Evolutionary conservation across 768 basidiomycete genomes (phyloP).

Genomic region (Amylocystis lapponica): DNA sequence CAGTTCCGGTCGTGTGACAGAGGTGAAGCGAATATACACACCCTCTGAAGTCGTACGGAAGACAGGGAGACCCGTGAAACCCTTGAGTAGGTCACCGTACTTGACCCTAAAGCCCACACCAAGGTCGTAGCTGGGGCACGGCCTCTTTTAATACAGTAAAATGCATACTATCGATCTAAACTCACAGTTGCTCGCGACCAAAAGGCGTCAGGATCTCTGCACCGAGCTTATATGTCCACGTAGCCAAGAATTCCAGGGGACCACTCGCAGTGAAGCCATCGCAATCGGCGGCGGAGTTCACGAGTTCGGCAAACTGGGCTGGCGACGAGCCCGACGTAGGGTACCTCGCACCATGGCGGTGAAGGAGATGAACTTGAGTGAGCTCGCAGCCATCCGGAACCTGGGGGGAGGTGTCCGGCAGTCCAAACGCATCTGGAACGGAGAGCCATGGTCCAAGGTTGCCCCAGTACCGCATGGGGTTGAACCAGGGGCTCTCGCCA

Average conservation of each 20-base stretch:
- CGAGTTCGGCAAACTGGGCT: slow-evolving; percentile 20
- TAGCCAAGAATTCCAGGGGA: slow-evolving; percentile 36
- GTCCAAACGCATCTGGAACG: slow-evolving; percentile 37
- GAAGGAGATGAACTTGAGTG: slow-evolving; percentile 36
- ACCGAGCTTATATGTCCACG: slow-evolving; percentile 41
- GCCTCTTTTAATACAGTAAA: background rate
- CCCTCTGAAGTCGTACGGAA: slow-evolving; percentile 43
- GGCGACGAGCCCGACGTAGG: slow-evolving; percentile 29
- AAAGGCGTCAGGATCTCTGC: slow-evolving; percentile 43
- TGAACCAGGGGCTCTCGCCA: slow-evolving; percentile 26
- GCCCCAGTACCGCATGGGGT: slow-evolving; percentile 41
- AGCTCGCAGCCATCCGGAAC: slow-evolving; percentile 44
- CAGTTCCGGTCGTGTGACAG: background rate
- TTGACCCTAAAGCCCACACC: slow-evolving; percentile 42
- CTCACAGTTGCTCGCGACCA: slow-evolving; percentile 36
- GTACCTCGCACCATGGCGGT: slow-evolving; percentile 39
- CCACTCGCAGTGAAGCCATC: slow-evolving; percentile 29
- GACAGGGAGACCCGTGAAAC: slow-evolving; percentile 41
- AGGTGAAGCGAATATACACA: background rate
- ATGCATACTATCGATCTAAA: background rate
- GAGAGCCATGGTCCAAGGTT: slow-evolving; percentile 49
- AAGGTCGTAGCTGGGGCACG: slow-evolving; percentile 23
- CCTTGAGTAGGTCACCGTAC: slow-evolving; percentile 42
- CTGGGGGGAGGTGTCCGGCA: slow-evolving; percentile 38
- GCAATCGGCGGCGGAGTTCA: slow-evolving; percentile 16